Evolutionary conservation across 2,329 filamentous ascomycete species (phyloP), one percentile per base, ranked within the genome.

Genomic region (Stagonosporopsis vannaccii): DNA sequence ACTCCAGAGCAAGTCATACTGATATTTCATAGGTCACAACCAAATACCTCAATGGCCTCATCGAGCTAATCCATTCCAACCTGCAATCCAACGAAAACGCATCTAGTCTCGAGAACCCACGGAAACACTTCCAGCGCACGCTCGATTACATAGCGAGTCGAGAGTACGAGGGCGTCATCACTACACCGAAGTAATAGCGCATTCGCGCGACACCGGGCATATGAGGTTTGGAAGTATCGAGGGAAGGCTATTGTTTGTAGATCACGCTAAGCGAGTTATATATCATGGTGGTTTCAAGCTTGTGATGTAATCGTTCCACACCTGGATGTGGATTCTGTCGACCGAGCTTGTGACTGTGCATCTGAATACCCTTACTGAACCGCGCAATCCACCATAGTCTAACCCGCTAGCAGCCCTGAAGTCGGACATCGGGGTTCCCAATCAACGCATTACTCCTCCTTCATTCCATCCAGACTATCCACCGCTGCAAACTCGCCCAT

Each of bases 41-140:
- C 2, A 98, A 98, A 78, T 99, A 98, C 75, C 85, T 99, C 61
- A 99, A 99, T 73, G 95, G 95, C 3, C 86, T 99, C 46, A 98
- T 99, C 72, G 95, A 99, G 79, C 86, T 99, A 61, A 98, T 99
- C 71, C 93, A 99, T 77, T 97, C 92, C 20, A 99, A 99, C 73
- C 84, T 99, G 28, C 89, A 89, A 63, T 92, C 90, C 53, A 95
- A 91, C 73, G 89, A 92, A 72, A 91, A 95, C 67, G 91, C 90
- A 28, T 85, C 89, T 0, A 90, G 88, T 20, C 84, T 98, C 46
- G 95, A 99, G 72, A 92, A 88, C 62, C 96, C 95, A 60, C 90
- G 90, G 75, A 92, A 91, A 71, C 95, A 99, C 78, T 99, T 99
- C 79, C 86, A 96, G 77, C 87, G 96, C 62, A 99, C 95, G 5